Evolutionary conservation across 2,329 filamentous ascomycete genomes (phyloP).

Genomic region (Verticillium isaacii): DNA sequence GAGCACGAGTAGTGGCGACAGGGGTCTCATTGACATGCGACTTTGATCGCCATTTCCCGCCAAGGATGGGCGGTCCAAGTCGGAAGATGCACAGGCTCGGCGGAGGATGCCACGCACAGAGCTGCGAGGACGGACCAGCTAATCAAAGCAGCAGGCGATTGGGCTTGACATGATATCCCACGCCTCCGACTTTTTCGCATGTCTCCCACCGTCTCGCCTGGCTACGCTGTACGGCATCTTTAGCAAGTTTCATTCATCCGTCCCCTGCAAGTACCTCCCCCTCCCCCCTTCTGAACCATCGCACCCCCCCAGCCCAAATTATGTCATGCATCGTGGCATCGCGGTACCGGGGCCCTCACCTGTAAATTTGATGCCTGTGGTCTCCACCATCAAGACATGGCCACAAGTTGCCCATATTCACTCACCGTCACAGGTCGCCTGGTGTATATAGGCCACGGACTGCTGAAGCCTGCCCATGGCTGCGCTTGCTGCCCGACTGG

Average conservation of each 20-base stretch:
- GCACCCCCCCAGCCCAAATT: slow-evolving; percentile 27
- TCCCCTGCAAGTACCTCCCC: slow-evolving; percentile 10
- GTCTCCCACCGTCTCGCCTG: slow-evolving; percentile 2
- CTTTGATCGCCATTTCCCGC: slow-evolving; percentile 14
- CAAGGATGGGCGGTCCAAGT: slow-evolving; percentile 11
- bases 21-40: slow-evolving; percentile 5
- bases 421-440: slow-evolving; percentile 6
- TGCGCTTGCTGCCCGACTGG: slow-evolving; percentile 13
- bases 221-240: neutral
- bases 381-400: slow-evolving; percentile 12
- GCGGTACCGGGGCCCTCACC: slow-evolving; percentile 26
- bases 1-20: neutral
- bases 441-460: slow-evolving; percentile 11
- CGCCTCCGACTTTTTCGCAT: neutral
- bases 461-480: neutral
- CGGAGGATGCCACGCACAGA: slow-evolving; percentile 7
- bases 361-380: slow-evolving; percentile 25
- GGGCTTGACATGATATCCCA: slow-evolving; percentile 1
- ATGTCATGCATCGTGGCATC: slow-evolving; percentile 39
- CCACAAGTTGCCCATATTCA: slow-evolving; percentile 9
- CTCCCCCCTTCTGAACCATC: slow-evolving; percentile 2
- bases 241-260: slow-evolving; percentile 13
- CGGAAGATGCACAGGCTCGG: slow-evolving; percentile 4
- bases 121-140: slow-evolving; percentile 7
- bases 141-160: slow-evolving; percentile 10